These are phyloP conservation scores for Metarhizium sp. DNA, from an alignment of 2,329 filamentous ascomycete species.

Conservation along the genomic window DNA sequence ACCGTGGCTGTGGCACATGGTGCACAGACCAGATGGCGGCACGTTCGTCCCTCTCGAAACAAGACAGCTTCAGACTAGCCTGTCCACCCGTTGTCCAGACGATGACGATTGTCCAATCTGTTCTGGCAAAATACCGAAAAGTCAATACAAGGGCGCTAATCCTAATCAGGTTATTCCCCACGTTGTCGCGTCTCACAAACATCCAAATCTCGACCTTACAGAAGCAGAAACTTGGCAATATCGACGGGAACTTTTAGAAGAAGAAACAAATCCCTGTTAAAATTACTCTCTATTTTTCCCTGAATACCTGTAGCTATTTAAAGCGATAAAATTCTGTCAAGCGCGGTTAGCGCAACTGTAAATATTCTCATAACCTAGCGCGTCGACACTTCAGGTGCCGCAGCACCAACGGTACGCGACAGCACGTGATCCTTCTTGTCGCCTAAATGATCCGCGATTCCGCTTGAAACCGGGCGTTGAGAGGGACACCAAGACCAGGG, in stretches of 20 bases:
- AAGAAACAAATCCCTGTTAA: neutral
- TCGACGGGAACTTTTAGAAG: neutral
- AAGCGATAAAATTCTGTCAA: neutral
- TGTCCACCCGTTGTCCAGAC: slow-evolving; percentile 1
- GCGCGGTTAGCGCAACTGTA: neutral
- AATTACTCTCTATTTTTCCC: neutral
- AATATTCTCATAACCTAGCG: neutral
- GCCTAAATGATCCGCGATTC: neutral
- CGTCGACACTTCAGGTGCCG: neutral
- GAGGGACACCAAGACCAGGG: neutral
- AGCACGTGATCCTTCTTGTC: slow-evolving; percentile 2
- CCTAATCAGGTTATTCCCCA: neutral
- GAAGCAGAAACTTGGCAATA: neutral
- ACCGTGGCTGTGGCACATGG: neutral
- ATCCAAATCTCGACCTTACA: neutral
- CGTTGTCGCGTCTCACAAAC: slow-evolving; percentile 6
- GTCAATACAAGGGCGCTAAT: neutral
- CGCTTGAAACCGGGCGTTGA: neutral
- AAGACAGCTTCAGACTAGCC: neutral
- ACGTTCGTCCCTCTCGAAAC: neutral
- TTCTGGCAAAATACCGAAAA: neutral
- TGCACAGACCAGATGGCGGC: neutral
- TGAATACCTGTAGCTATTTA: neutral
- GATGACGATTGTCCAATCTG: neutral
- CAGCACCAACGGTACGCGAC: slow-evolving; percentile 1